Percentiles rank a stretch among this genome's conserved stretches.
phyloP scores from a whole-genome alignment of 805 yeast genomes.

The Blastobotrys chiropterorum region DNA sequence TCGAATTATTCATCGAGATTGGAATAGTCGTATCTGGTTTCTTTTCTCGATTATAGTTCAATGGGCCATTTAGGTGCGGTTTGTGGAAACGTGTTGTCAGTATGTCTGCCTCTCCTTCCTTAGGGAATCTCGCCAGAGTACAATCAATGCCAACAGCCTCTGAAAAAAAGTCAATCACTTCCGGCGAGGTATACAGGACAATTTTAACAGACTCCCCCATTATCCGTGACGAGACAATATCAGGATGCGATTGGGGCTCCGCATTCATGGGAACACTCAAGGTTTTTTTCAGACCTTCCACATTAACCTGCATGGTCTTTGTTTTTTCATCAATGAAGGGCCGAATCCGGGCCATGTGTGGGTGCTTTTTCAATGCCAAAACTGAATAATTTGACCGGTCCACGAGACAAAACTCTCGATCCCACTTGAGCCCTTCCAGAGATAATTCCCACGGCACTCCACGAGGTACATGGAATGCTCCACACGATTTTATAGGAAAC shows the following conservation, averaged over 20 bases:
- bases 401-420: constrained; percentile 36
- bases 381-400: constrained; percentile 26
- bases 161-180: constrained; percentile 28
- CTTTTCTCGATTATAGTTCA: not conserved
- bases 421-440: constrained; percentile 34
- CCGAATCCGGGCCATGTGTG: constrained; percentile 32
- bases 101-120: not conserved
- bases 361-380: constrained; percentile 31
- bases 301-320: constrained; percentile 14
- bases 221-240: not conserved
- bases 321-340: constrained; percentile 26
- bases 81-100: constrained; percentile 12
- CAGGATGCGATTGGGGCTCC: not conserved
- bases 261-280: constrained; percentile 5
- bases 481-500: constrained; percentile 42
- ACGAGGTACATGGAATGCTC: constrained; percentile 28
- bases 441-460: constrained; percentile 28
- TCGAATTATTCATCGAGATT: constrained; percentile 32
- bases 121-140: constrained; percentile 29
- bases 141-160: constrained; percentile 31
- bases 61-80: constrained; percentile 7
- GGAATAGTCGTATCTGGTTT: not conserved
- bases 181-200: constrained; percentile 12
- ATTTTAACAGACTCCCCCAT: constrained; percentile 11
- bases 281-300: not conserved